Evolutionary conservation across 2,329 filamentous ascomycete genomes (phyloP).

Genomic region (Orbilia quercus): DNA sequence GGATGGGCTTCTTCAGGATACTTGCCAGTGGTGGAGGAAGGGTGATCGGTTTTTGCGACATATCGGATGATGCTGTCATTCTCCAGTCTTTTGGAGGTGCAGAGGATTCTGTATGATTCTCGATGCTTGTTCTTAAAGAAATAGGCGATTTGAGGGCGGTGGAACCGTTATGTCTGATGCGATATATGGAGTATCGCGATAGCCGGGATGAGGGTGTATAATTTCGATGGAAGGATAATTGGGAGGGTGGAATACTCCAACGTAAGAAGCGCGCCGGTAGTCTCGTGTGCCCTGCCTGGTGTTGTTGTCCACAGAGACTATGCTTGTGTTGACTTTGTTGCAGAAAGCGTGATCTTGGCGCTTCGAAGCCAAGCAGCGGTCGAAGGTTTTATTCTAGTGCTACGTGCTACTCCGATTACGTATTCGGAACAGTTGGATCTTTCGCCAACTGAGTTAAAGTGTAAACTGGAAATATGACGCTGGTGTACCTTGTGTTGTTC

Average conservation of each 20-base stretch:
- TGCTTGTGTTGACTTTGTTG: conserved; percentile 51
- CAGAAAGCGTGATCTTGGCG: background rate
- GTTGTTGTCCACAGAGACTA: background rate
- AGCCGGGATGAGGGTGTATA: no score
- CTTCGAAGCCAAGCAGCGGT: background rate
- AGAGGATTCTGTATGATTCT: background rate
- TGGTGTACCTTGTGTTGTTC: background rate
- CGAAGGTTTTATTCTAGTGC: conserved; percentile 1
- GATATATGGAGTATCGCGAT: no score
- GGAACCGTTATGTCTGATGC: no score
- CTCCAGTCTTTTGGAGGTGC: background rate
- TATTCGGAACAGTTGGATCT: conserved; percentile 34
- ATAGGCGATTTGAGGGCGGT: no score
- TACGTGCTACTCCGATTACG: conserved; percentile 44
- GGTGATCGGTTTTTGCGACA: conserved; percentile 34
- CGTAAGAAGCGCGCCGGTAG: background rate
- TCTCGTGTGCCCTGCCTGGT: no score
- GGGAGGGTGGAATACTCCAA: background rate
- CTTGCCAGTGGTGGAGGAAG: conserved; percentile 23
- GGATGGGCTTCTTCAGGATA: conserved; percentile 26
- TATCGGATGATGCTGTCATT: background rate
- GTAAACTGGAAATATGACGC: conserved; percentile 8
- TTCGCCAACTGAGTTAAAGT: conserved; percentile 13
- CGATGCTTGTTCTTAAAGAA: no score
- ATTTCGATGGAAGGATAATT: background rate